Evolutionary conservation across 2,329 filamentous ascomycete species (phyloP), one percentile per base, ranked within the genome.

Genomic region (Aspergillus uvarum): DNA sequence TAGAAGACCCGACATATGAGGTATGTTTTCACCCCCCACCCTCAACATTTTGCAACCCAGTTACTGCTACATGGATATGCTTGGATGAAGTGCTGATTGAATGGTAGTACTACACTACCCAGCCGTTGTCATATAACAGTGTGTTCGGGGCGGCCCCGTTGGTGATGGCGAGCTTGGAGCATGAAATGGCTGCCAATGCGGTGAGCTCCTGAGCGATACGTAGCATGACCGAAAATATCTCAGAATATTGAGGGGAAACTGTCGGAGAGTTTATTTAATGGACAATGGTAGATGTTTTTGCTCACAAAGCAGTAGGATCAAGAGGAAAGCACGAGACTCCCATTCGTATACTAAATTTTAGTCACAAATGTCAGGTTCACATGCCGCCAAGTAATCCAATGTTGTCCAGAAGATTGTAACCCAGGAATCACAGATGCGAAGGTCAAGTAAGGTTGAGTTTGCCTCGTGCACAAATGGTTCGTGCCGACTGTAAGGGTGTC

Each of bases 1-100:
- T 85, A 62, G 79, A 79, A 11, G 75, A 81, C 62, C 83, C 78
- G 2, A 77, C 75, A 8, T 85, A 82, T 63, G 77, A 82, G 70
- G 81, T 83, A 66, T 72, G 74, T 67, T 49, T 11, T 8, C 2
- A n/a, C 26, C n/a, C 31, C 22, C 16, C 8, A 22, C 5, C 21
- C 42, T n/a, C 16, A 19, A 12, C 12, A 29, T 10, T 12, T 52
- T 22, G 4, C 8, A 14, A 10, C 42, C 5, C 19, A 16, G 24
- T 38, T 11, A 16, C 5, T 11, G 2, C 8, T 35, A 2, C 11
- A 12, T 4, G 12, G n/a, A 24, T 16, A n/a, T 3, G 7, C 0
- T n/a, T 3, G 49, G 5, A 16, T 16, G 16, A 16, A 10, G 21
- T 22, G 52, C 48, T 49, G 32, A 53, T 2, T 52, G 8, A 32